Conservation (phyloP, 805 yeast species). For the Candida wancherniae region DNA sequence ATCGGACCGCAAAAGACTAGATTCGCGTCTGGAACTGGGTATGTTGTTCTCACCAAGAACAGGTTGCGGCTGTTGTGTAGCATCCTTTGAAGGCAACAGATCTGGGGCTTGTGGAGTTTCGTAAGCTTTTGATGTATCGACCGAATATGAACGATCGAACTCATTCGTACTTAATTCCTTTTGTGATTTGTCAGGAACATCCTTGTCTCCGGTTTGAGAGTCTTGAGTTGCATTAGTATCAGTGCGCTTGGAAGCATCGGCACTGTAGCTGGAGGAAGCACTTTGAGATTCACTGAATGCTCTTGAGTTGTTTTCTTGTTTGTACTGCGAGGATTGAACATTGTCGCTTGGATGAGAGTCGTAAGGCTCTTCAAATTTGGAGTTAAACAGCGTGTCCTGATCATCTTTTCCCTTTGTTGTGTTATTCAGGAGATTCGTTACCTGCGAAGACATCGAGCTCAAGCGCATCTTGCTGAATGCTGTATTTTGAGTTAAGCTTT, state of each 20-base stretch:
- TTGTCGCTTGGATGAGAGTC: background rate
- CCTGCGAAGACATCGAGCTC: slow-evolving; percentile 4
- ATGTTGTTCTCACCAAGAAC: too few relatives aligned
- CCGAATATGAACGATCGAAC: too few relatives aligned
- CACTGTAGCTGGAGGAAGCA: slow-evolving; percentile 5
- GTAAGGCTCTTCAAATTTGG: background rate
- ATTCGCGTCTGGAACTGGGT: too few relatives aligned
- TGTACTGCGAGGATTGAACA: background rate
- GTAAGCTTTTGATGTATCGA: too few relatives aligned
- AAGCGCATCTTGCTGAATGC: slow-evolving; percentile 32
- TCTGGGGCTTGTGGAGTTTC: too few relatives aligned
- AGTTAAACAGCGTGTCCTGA: background rate
- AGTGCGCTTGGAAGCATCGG: slow-evolving; percentile 2
- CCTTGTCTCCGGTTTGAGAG: too few relatives aligned
- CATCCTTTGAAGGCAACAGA: too few relatives aligned
- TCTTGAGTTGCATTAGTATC: slow-evolving; percentile 3
- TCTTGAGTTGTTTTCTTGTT: background rate
- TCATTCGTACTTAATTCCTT: too few relatives aligned
- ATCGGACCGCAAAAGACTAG: slow-evolving; percentile 14
- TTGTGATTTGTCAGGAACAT: too few relatives aligned
- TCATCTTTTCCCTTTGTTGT: background rate
- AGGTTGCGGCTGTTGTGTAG: too few relatives aligned
- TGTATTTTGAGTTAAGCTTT: slow-evolving; percentile 30
- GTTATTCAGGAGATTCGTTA: background rate
- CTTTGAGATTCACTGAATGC: slow-evolving; percentile 3